phyloP scores from a whole-genome alignment of 179 eudicot genomes.

The Drosera spatulata region DNA sequence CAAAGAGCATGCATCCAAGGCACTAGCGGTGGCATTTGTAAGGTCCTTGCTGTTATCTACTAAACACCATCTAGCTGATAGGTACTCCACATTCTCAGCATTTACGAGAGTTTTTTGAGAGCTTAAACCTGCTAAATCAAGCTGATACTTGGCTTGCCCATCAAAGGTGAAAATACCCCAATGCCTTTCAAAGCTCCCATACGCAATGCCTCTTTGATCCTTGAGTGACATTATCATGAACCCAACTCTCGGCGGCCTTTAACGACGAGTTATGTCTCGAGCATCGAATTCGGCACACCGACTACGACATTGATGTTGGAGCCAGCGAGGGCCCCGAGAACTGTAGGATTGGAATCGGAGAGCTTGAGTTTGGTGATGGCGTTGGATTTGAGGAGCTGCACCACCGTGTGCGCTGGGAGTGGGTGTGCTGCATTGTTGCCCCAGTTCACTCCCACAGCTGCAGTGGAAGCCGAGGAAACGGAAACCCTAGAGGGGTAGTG shows the following conservation, averaged over 20 bases:
- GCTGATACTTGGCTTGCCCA: slow-evolving; percentile 77
- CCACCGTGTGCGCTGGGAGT: slow-evolving; percentile 54
- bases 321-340: slow-evolving; percentile 52
- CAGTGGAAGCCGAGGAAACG: too few species aligned
- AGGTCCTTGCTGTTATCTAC: slow-evolving; percentile 62
- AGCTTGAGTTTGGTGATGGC: slow-evolving; percentile 57
- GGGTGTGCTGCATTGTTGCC: slow-evolving; percentile 79
- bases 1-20: slow-evolving; percentile 44
- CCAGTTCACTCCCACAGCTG: slow-evolving; percentile 74
- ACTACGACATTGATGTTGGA: slow-evolving; percentile 48
- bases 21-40: slow-evolving; percentile 42
- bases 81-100: slow-evolving; percentile 70
- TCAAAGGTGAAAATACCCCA: slow-evolving; percentile 90
- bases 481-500: slow-evolving; percentile 4
- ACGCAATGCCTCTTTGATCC: slow-evolving; percentile 45
- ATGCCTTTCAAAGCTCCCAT: slow-evolving; percentile 68
- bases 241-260: slow-evolving; percentile 67
- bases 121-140: slow-evolving; percentile 38
- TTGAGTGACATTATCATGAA: slow-evolving; percentile 82
- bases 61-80: slow-evolving; percentile 71
- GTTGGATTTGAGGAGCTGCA: slow-evolving; percentile 59
- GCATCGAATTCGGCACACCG: slow-evolving; percentile 77
- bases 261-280: slow-evolving; percentile 45
- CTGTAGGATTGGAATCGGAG: slow-evolving; percentile 51
- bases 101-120: slow-evolving; percentile 33